Base-by-base conservation (phyloP, 345 rosid species). In the Aquilaria yunnanensis region DNA sequence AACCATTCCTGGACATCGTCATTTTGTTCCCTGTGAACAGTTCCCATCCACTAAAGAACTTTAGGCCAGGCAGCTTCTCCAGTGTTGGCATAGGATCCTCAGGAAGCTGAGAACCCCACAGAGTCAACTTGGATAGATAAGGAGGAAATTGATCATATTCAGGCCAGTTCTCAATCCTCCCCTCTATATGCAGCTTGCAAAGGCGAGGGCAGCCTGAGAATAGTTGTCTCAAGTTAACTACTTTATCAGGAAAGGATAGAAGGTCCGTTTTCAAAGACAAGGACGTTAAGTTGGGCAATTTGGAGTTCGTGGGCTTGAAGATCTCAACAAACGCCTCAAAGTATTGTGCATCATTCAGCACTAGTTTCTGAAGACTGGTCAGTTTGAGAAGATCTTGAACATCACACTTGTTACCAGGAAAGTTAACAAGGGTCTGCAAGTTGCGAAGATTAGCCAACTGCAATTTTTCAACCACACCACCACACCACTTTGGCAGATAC, bases 71-170 rank as follows among this genome's bases (percentile, higher is more conserved):
- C 65, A 83, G 59, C 71, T 71, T 78, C 69, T 70, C 82, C 14
- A 81, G 72, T 16, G 70, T 73, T 46, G 68, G 62, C 78, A 80
- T 80, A 12, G 85, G 83, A 54, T 77, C 83, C 43, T 74, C 82
- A 1, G 6, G 0, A 30, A 83, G 67, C 14, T 23, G 16, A 9
- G 85, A 76, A 12, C 64, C 33, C 55, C 64, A 46, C 55, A 80
- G 53, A 34, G 72, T 68, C 43, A 83, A 51, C 59, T 80, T 74
- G 31, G 78, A n/a, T 47, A 83, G 65, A 41, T 62, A 47, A 6
- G 67, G 60, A 53, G 81, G 77, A 65, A 74, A 73, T 1, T 67
- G 66, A 30, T 63, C 14, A 61, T 61, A 47, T 41, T 51, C 67
- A 16, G 79, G 80, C 8, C 72, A 62, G 29, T 48, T 47, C 12